Percentiles rank a stretch among this genome's conserved stretches.
Conservation (phyloP, 139 green algal genomes). For the Picochlorum sp. region DNA sequence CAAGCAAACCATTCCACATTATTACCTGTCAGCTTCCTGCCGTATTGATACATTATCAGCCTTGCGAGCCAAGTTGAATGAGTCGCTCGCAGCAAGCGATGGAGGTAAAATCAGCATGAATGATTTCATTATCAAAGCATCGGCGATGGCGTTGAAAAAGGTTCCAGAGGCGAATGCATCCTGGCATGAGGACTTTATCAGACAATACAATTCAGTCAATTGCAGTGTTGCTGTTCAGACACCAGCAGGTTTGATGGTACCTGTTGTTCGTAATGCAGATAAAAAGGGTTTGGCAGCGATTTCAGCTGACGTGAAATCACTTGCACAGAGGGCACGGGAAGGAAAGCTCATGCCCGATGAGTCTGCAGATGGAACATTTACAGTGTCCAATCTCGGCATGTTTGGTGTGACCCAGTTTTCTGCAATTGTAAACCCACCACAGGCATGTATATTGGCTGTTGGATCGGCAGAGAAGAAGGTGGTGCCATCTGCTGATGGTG, state of each 20-base stretch:
- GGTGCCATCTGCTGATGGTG: conserved; percentile 24
- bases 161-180: conserved; percentile 70
- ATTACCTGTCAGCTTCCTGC: conserved; percentile 86
- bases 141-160: conserved; percentile 65
- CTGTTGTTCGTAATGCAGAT: conserved; percentile 70
- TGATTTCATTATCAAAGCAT: conserved; percentile 95
- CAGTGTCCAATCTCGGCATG: conserved; percentile 93
- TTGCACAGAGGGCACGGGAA: conserved; percentile 75
- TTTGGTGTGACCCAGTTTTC: conserved; percentile 83
- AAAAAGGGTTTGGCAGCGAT: conserved; percentile 63
- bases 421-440: conserved; percentile 94
- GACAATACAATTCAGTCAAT: conserved; percentile 68
- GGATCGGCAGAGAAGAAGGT: conserved; percentile 51
- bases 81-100: conserved; percentile 25
- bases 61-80: conserved; percentile 49
- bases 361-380: conserved; percentile 84
- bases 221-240: conserved; percentile 76
- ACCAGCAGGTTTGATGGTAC: conserved; percentile 80
- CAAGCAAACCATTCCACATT: conserved; percentile 95
- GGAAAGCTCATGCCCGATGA: conserved; percentile 83
- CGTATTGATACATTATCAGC: conserved; percentile 19
- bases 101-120: conserved; percentile 88
- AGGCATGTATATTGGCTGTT: conserved; percentile 74
- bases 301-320: conserved; percentile 51
- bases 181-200: conserved; percentile 84